These are phyloP conservation scores for Moricandia arvensis DNA, from an alignment of 345 rosid genomes.

Conservation along the genomic window DNA sequence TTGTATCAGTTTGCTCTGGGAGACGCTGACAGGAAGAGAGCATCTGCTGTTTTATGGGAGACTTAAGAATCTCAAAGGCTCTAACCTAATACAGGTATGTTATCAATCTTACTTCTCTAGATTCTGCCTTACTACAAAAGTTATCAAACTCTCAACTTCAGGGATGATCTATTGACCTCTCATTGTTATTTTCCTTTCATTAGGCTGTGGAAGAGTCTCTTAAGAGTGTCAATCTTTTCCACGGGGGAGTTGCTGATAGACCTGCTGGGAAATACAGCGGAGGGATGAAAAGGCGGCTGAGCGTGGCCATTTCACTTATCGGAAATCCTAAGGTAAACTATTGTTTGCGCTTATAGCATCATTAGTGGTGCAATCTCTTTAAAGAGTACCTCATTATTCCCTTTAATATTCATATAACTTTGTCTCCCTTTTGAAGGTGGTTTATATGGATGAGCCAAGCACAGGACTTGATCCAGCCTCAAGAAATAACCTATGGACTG, in stretches of 20 bases:
- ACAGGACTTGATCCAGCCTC: slow-evolving; percentile 98
- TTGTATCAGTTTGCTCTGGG: slow-evolving; percentile 80
- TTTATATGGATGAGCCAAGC: slow-evolving; percentile 93
- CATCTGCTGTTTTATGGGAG: slow-evolving; percentile 93
- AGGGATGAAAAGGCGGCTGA: slow-evolving; percentile 97
- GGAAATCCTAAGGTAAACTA: slow-evolving; percentile 83
- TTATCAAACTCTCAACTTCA: not conserved
- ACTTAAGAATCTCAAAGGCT: slow-evolving; percentile 87
- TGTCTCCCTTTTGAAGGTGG: slow-evolving; percentile 54
- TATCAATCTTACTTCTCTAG: not conserved
- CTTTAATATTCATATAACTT: too few relatives aligned
- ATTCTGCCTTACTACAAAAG: not conserved
- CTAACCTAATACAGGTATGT: slow-evolving; percentile 62
- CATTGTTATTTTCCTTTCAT: not conserved
- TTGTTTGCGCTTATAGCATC: not conserved
- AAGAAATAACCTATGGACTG: slow-evolving; percentile 81
- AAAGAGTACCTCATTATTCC: too few relatives aligned
- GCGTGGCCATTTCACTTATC: slow-evolving; percentile 91
- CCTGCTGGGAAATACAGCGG: slow-evolving; percentile 91
- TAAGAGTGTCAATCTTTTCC: slow-evolving; percentile 62
- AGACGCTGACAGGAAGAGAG: slow-evolving; percentile 81
- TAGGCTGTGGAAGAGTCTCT: slow-evolving; percentile 98
- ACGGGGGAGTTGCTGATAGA: slow-evolving; percentile 80
- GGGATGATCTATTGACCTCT: not conserved
- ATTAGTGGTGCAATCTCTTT: too few relatives aligned